Conservation (phyloP, 495 filamentous ascomycete species). For the Rostrohypoxylon terebratum region DNA sequence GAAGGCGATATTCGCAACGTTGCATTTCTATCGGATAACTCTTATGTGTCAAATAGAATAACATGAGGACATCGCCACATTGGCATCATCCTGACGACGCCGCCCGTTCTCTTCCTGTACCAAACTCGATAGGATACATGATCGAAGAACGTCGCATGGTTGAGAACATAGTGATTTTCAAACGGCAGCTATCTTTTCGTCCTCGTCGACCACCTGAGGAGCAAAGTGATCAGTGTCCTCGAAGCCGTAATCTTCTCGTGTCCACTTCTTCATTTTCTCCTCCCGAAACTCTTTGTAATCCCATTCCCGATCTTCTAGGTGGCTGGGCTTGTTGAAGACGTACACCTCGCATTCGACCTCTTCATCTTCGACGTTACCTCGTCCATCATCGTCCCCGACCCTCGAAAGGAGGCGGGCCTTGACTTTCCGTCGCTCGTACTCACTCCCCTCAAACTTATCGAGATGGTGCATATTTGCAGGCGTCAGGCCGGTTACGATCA, state of each 20-base stretch:
- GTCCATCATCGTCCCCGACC: constrained; percentile 52
- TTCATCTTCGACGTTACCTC: constrained; percentile 65
- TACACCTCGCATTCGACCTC: constrained; percentile 80
- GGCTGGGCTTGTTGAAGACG: constrained; percentile 67
- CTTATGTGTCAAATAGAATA: not conserved
- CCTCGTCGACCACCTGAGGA: constrained; percentile 28
- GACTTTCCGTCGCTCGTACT: constrained; percentile 76
- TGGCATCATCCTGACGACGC: not conserved
- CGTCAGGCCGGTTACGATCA: constrained; percentile 81
- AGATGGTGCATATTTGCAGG: constrained; percentile 79
- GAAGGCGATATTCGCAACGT: constrained; percentile 26
- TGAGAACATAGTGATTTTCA: constrained; percentile 30
- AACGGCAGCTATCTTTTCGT: constrained; percentile 38
- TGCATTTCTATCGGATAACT: constrained; percentile 23
- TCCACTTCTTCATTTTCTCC: constrained; percentile 72
- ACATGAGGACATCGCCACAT: constrained; percentile 9
- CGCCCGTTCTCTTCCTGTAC: constrained; percentile 19
- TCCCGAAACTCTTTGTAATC: constrained; percentile 79
- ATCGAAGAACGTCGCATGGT: not conserved
- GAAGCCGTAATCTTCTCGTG: constrained; percentile 56
- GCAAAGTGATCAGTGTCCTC: constrained; percentile 47
- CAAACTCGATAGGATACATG: not conserved
- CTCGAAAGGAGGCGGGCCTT: constrained; percentile 66
- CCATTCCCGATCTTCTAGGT: constrained; percentile 80
- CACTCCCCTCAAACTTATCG: constrained; percentile 82